Base-by-base conservation (phyloP, 352 stramenopile species). In the Proteromonas lacertae region DNA sequence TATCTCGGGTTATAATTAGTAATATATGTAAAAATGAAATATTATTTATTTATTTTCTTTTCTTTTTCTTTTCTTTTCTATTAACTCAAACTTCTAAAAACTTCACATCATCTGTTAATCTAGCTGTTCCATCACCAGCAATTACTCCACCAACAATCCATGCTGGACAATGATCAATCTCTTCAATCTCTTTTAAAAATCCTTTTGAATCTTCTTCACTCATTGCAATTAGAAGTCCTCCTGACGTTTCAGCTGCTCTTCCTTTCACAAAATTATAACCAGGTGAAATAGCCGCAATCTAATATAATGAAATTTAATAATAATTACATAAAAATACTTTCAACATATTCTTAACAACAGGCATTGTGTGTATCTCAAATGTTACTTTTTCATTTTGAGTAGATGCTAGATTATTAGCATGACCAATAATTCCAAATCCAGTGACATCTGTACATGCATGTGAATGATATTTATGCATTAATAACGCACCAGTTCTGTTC, bases 341-440 rank as follows among this genome's bases (percentile, higher is more conserved):
- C n/a, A n/a, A 5, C 26, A 31, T 16, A 6, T 12, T 13, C 7
- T 5, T 5, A 14, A 31, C 6, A 17, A 12, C 14, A 16, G 26
- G 26, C 5, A 31, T 12, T 31, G 4, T 4, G 14, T 31, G 7
- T 16, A 12, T 2, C 6, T 6, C 2, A 31, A 31, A 16, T 4
- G 14, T 12, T 2, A 12, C 26, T 4, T 5, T 31, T 31, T 16
- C 5, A 31, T 31, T 31, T 4, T 12, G 6, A 16, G 5, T 12
- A 16, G 6, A 5, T 16, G 26, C 26, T 16, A 53, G 49, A 38
- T 53, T 43, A 23, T 22, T 33, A 28, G 49, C 25, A 34, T 54
- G 44, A 12, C 47, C 43, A 23, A 48, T 23, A 10, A 54, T 20
- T 13, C 47, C 47, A 31, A 52, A 54, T 29, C 43, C 47, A 35